Conservation (phyloP, 441 rosid genomes). For the Bruguiera hainesii region DNA sequence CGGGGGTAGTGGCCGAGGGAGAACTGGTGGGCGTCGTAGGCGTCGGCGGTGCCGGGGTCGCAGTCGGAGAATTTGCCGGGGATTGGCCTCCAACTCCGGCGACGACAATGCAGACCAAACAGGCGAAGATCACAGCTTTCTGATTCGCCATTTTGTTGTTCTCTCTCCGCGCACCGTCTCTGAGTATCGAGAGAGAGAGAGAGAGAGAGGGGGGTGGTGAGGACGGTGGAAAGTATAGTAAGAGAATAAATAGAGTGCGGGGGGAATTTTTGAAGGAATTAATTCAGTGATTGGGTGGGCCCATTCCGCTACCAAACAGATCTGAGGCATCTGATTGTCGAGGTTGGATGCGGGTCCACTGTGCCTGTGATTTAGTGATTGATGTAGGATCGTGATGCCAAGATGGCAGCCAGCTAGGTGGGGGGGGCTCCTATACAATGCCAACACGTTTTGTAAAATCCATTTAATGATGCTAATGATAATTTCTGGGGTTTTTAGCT, state of each 20-base stretch:
- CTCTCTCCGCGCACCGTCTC: not conserved
- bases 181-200: not conserved
- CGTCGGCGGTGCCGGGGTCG: conserved; percentile 66
- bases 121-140: conserved; percentile 14
- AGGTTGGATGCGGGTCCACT: too few relatives aligned
- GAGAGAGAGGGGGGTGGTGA: not conserved
- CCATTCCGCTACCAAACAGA: conserved; percentile 22
- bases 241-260: not conserved
- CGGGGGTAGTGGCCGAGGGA: conserved; percentile 24
- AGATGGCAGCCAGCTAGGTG: conserved; percentile 13
- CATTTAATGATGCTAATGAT: not conserved
- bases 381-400: conserved; percentile 17
- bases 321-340: conserved; percentile 17
- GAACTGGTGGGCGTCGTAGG: conserved; percentile 32
- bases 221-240: not conserved
- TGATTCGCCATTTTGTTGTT: conserved; percentile 17
- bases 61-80: conserved; percentile 53
- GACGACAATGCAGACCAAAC: conserved; percentile 41
- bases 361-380: not conserved
- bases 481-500: too few relatives aligned
- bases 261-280: not conserved
- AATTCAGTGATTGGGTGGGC: not conserved
- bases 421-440: not conserved
- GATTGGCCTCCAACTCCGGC: conserved; percentile 58
- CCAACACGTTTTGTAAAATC: too few relatives aligned